Base-by-base conservation (phyloP, 2,329 filamentous ascomycete genomes). In the Penicillium sclerotigenum region DNA sequence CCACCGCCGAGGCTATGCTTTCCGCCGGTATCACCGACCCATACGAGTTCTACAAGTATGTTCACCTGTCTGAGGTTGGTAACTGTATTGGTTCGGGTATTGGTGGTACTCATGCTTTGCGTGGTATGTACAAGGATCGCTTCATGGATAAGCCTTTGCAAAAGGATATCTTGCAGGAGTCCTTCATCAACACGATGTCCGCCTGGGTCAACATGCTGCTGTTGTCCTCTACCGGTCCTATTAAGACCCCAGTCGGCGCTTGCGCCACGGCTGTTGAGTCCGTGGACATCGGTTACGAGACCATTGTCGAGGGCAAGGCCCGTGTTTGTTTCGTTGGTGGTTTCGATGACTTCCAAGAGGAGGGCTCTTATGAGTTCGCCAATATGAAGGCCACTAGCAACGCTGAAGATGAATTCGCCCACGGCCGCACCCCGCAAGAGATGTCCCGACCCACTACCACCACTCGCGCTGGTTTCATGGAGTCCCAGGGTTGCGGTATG, bases 381-480 rank as follows among this genome's bases (percentile, higher is more conserved):
- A 99, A 99, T 82, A 99, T 99, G 94, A 96, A 96, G 79, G 94
- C 94, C 57, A 99, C 94, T 54, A 97, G 92, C 83, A 99, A 97
- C 72, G 92, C 93, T 26, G 89, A 97, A 59, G 92, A 97, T 65
- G 95, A 99, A 75, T 90, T 99, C 67, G 91, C 87, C 10, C 94
- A 97, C 70, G 94, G 94, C 46, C 90, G 94, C 64, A 97, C 94
- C 47, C 93, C 94, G 13, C 86, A 87, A 75, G 94, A 99, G 77
- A 99, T 99, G 94, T 99, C 95, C 31, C 88, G 94, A 59, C 94
- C 94, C 5, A 95, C 92, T 5, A 99, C 94, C 42, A 99, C 94
- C 3, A 99, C 94, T 60, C 85, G 94, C 77, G 94, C 92, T 68
- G 94, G 94, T 49, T 99, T 99, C 82, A 97, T 99, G 94, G 94